Evolutionary conservation across 2,329 filamentous ascomycete genomes (phyloP).

Genomic region (Davidsoniella neocaledoniae): DNA sequence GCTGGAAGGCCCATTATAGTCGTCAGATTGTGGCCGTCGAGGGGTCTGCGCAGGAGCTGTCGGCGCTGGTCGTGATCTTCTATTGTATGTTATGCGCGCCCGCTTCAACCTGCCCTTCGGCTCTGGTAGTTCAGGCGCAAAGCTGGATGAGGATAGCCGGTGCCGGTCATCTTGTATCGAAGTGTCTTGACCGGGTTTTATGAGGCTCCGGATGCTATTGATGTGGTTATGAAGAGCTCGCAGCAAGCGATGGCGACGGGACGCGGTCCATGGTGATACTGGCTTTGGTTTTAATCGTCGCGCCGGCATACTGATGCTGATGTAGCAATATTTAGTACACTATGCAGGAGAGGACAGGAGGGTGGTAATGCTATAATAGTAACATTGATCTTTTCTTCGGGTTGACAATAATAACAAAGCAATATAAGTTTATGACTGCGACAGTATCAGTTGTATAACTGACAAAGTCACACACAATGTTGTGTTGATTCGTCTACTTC

Average conservation of each 20-base stretch:
- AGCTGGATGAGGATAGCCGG: not conserved
- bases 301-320: not conserved
- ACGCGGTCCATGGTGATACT: slow-evolving; percentile 8
- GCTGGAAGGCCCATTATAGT: not conserved
- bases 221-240: slow-evolving; percentile 8
- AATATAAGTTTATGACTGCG: no score
- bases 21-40: not conserved
- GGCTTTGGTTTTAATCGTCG: not conserved
- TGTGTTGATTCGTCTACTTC: no score
- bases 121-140: not conserved
- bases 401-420: no score
- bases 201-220: not conserved
- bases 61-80: not conserved
- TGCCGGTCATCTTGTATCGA: not conserved
- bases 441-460: no score
- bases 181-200: not conserved
- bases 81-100: slow-evolving; percentile 2
- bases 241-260: slow-evolving; percentile 9
- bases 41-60: not conserved
- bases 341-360: not conserved
- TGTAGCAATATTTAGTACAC: not conserved
- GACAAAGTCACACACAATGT: no score
- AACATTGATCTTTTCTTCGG: no score
- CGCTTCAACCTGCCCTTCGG: slow-evolving; percentile 1
- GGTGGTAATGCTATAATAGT: not conserved